Conservation (phyloP, 1,284 basidiomycete species). For the Microbotryum scabiosae region DNA sequence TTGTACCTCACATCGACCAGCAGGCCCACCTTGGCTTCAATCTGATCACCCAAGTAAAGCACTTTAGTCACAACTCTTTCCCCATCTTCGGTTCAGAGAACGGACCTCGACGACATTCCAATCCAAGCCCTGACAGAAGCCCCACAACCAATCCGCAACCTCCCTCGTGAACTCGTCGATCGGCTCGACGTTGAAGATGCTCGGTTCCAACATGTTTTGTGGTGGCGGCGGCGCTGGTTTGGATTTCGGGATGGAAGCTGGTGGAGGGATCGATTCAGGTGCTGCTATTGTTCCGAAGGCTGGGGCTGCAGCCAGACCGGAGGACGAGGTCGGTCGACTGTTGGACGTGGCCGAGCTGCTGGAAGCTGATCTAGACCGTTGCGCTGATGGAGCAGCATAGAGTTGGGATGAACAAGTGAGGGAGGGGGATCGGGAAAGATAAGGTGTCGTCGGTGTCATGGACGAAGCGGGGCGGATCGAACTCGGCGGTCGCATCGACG, state of each 20-base stretch:
- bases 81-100: neutral
- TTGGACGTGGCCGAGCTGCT: no score
- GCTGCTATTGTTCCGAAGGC: no score
- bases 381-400: no score
- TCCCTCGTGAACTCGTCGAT: slow-evolving; percentile 88
- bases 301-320: no score
- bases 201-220: slow-evolving; percentile 53
- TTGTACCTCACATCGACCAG: slow-evolving; percentile 55
- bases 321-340: no score
- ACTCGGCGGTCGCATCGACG: no score
- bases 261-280: neutral
- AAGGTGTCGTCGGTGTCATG: no score
- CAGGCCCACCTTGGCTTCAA: slow-evolving; percentile 88
- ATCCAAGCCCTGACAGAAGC: slow-evolving; percentile 36
- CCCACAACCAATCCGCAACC: slow-evolving; percentile 75
- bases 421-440: no score
- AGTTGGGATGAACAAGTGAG: no score
- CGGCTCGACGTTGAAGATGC: slow-evolving; percentile 84
- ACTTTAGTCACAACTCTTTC: no score
- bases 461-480: no score
- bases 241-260: neutral
- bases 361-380: no score
- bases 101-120: slow-evolving; percentile 47
- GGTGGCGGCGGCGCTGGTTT: neutral
- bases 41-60: slow-evolving; percentile 45